Conservation (phyloP, 78 protist species). For the Chrysochromulina parva region DNA sequence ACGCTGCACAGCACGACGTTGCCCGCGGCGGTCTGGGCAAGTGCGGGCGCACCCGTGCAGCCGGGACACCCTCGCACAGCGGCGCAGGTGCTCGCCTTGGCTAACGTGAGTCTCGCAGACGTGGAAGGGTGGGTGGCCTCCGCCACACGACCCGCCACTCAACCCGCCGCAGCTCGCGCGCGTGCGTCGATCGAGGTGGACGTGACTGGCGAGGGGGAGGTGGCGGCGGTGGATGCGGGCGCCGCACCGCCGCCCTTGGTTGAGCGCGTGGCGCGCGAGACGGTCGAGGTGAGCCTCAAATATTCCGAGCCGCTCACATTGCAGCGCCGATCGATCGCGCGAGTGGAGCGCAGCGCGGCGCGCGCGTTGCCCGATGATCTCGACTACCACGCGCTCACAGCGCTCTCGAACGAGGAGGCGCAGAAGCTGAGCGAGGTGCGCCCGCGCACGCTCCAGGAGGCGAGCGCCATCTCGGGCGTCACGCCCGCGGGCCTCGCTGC, state of each 20-base stretch:
- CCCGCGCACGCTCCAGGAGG: slow-evolving; percentile 7
- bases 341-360: background rate
- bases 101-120: background rate
- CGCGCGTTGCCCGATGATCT: background rate
- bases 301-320: background rate
- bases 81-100: background rate
- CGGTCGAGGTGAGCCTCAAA: background rate
- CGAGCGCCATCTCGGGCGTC: background rate
- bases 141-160: background rate
- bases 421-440: slow-evolving; percentile 22
- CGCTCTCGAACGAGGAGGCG: slow-evolving; percentile 40
- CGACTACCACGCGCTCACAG: background rate
- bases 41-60: too few species aligned
- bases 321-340: background rate
- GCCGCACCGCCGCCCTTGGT: background rate
- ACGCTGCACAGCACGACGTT: too few species aligned
- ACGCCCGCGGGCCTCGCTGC: background rate
- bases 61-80: background rate
- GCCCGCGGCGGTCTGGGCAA: too few species aligned
- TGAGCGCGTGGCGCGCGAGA: background rate
- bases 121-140: background rate
- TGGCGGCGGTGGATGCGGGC: background rate
- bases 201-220: background rate
- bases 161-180: background rate
- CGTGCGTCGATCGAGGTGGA: background rate